Percentiles rank a stretch among this genome's conserved stretches.
Conservation (phyloP, 352 stramenopile species). For the Phytophthora fragariae region DNA sequence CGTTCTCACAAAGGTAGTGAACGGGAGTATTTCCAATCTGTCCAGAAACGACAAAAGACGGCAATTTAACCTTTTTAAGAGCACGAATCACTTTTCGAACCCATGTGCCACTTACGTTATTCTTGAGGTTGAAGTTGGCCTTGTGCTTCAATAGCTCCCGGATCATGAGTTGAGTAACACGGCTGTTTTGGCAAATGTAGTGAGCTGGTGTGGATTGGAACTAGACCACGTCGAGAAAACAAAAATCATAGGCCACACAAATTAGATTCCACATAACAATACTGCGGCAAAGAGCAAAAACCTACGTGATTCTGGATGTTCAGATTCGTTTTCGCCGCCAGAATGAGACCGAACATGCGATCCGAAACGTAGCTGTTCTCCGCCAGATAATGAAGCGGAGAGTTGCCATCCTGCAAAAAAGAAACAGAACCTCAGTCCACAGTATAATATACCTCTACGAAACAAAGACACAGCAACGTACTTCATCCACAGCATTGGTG, state of each 20-base stretch:
- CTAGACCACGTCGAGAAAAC: constrained; percentile 29
- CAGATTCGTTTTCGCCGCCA: constrained; percentile 52
- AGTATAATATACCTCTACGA: not conserved
- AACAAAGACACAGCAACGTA: constrained; percentile 7
- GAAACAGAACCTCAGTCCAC: constrained; percentile 1
- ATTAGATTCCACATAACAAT: constrained; percentile 4
- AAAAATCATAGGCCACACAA: not conserved
- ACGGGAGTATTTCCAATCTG: constrained; percentile 83
- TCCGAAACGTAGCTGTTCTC: constrained; percentile 58
- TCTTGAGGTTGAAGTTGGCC: constrained; percentile 75
- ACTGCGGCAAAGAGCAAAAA: not conserved
- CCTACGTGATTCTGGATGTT: constrained; percentile 78
- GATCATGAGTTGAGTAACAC: constrained; percentile 53
- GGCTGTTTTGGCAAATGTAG: constrained; percentile 75
- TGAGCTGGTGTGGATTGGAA: constrained; percentile 81
- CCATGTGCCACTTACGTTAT: constrained; percentile 58
- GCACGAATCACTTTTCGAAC: not conserved
- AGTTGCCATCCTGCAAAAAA: constrained; percentile 63
- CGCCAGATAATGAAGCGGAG: constrained; percentile 66
- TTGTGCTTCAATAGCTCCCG: constrained; percentile 57
- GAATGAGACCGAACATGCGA: constrained; percentile 45
- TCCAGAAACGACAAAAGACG: not conserved
- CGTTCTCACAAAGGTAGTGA: constrained; percentile 81
- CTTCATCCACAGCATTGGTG: constrained; percentile 59
- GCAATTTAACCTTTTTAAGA: not conserved